Evolutionary conservation across 345 rosid genomes (phyloP), one percentile per base, ranked within the genome.

Genomic region (Durio zibethinus): DNA sequence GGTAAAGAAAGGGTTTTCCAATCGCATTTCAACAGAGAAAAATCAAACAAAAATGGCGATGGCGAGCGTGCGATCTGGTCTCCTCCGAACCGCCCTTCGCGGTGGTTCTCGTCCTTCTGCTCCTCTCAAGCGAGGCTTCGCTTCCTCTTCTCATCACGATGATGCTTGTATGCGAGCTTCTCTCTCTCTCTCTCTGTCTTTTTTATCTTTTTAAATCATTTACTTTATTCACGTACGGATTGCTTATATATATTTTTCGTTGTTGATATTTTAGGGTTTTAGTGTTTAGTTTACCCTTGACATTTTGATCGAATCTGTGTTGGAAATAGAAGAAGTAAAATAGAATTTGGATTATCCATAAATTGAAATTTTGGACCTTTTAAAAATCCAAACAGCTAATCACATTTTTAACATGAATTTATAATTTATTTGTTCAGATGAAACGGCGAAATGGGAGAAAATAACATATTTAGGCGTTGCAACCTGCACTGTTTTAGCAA

Each of bases 401-500:
- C 29, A 29, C 20, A 21, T 33, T 53, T 61, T 15, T 68, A 73
- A 33, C 57, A 21, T 61, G 52, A 57, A 15, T 52, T 77, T 57
- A 4, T 74, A n/a, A 15, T 31, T 4, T 60, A 48, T 62, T 71
- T 60, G 18, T 33, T 10, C 81, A 93, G 99, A 80, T 78, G 99
- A 93, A 83, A 87, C 92, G 7, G 96, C 90, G 0, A 96, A 96
- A 40, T 96, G 99, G 99, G 92, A 93, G 93, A 93, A 90, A 90
- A 93, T 96, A 57, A 89, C 98, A 0, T 90, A 90, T 79, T 18
- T 88, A 23, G 99, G 97, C 20, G 84, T 88, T 69, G 91, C 82
- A 57, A 31, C 89, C 4, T 96, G 99, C 89, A 85, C 89, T n/a
- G 52, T 77, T 31, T 60, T 96, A 69, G 90, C 91, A 0, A 16